These are phyloP conservation scores for Suillus alpinus DNA, from an alignment of 768 basidiomycete genomes.

Conservation along the genomic window DNA sequence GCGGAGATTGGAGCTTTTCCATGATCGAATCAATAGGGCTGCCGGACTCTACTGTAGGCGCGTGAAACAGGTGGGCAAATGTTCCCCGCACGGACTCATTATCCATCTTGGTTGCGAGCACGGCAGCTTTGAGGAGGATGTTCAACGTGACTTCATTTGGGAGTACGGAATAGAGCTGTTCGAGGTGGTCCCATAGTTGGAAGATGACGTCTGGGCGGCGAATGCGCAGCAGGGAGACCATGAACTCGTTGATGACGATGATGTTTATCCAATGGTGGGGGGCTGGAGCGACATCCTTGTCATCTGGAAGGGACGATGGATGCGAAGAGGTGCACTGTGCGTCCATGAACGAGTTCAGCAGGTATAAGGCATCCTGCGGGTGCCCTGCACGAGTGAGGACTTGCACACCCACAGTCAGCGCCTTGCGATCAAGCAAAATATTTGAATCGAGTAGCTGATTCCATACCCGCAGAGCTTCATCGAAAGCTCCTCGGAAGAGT, in stretches of 20 bases:
- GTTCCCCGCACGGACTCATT: constrained; percentile 50
- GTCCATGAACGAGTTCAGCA: constrained; percentile 43
- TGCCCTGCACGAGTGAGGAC: constrained; percentile 43
- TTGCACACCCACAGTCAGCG: constrained; percentile 50
- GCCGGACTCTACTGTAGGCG: constrained; percentile 9
- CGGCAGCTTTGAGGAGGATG: constrained; percentile 59
- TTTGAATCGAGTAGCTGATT: constrained; percentile 34
- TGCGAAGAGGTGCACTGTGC: constrained; percentile 16
- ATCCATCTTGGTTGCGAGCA: constrained; percentile 50
- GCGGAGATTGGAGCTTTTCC: constrained; percentile 22
- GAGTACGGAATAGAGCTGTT: constrained; percentile 50
- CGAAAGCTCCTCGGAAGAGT: constrained; percentile 38
- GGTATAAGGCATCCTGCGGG: constrained; percentile 45
- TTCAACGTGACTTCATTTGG: constrained; percentile 57
- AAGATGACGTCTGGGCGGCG: constrained; percentile 64
- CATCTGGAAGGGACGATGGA: constrained; percentile 7
- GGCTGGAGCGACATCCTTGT: not conserved
- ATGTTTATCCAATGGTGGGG: constrained; percentile 17
- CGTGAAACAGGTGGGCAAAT: constrained; percentile 39
- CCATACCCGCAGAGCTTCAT: constrained; percentile 45
- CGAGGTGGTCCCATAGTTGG: constrained; percentile 66
- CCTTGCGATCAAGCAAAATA: constrained; percentile 41
- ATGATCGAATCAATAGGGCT: constrained; percentile 27
- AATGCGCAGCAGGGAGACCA: constrained; percentile 46
- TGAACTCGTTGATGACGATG: constrained; percentile 40